These are phyloP conservation scores for Melocanna baccifera DNA, from an alignment of 176 grass and related monocot genomes.

Conservation along the genomic window DNA sequence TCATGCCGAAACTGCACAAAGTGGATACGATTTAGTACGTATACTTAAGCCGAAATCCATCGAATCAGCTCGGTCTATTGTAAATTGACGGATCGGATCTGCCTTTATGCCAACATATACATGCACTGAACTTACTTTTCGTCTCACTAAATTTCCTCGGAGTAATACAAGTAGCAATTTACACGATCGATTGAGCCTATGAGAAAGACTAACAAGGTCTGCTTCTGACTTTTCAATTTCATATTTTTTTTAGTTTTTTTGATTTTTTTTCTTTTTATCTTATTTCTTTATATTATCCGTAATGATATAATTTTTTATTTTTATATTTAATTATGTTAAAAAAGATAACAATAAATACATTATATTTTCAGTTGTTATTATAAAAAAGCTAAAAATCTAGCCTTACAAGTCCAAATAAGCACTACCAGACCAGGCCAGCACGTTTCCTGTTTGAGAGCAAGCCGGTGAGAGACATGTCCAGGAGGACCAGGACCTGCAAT, in stretches of 20 bases:
- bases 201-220: too few species aligned
- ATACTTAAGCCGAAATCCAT: background rate
- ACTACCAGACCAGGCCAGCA: background rate
- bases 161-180: background rate
- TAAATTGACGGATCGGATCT: background rate
- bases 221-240: too few species aligned
- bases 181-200: background rate
- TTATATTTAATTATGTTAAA: too few species aligned
- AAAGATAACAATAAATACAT: too few species aligned
- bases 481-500: background rate
- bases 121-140: background rate
- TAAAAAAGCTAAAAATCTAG: too few species aligned
- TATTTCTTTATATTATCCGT: too few species aligned
- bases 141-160: background rate
- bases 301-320: too few species aligned
- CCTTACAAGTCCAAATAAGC: too few species aligned
- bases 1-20: background rate
- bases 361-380: too few species aligned
- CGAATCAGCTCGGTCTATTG: slow-evolving; percentile 4
- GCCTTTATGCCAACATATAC: background rate
- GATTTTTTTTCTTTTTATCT: too few species aligned
- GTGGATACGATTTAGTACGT: background rate
- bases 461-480: background rate
- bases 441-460: background rate
- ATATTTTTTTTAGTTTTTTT: too few species aligned